These are phyloP conservation scores for Spatholobus suberectus DNA, from an alignment of 306 rosid genomes.

Conservation along the genomic window DNA sequence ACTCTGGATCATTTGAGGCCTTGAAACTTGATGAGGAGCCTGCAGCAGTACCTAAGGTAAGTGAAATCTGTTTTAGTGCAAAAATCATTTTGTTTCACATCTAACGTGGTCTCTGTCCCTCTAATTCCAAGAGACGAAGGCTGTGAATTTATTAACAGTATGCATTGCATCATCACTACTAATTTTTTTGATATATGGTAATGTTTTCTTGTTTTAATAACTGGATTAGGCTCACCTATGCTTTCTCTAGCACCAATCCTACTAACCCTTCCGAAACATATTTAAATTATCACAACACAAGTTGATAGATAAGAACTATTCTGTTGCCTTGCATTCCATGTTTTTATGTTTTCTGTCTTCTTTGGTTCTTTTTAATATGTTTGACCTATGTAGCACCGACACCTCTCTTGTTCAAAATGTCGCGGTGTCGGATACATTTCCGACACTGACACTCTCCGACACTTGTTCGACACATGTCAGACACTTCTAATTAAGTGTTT, in stretches of 20 bases:
- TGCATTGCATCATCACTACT: not conserved
- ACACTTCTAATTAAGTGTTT: too few species aligned
- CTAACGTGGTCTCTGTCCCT: not conserved
- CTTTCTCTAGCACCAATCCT: not conserved
- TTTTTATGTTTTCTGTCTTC: not conserved
- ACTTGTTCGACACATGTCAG: too few species aligned
- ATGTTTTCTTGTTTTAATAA: constrained; percentile 24
- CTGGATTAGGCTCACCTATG: not conserved
- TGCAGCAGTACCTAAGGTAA: constrained; percentile 71
- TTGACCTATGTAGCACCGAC: too few species aligned
- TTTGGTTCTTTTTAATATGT: not conserved
- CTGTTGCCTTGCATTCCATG: constrained; percentile 11
- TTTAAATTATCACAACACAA: not conserved
- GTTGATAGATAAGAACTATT: not conserved
- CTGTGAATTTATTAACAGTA: not conserved
- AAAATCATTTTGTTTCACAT: constrained; percentile 21
- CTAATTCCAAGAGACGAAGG: constrained; percentile 1
- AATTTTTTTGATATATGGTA: not conserved
- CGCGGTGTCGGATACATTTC: too few species aligned
- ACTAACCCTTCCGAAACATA: not conserved
- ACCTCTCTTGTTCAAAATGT: too few species aligned
- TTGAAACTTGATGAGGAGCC: constrained; percentile 62
- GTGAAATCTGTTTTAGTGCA: not conserved
- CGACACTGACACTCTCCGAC: too few species aligned
- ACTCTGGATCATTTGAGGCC: constrained; percentile 48